Evolutionary conservation across 345 rosid species (phyloP).

Genomic region (Cochlearia excelsa): DNA sequence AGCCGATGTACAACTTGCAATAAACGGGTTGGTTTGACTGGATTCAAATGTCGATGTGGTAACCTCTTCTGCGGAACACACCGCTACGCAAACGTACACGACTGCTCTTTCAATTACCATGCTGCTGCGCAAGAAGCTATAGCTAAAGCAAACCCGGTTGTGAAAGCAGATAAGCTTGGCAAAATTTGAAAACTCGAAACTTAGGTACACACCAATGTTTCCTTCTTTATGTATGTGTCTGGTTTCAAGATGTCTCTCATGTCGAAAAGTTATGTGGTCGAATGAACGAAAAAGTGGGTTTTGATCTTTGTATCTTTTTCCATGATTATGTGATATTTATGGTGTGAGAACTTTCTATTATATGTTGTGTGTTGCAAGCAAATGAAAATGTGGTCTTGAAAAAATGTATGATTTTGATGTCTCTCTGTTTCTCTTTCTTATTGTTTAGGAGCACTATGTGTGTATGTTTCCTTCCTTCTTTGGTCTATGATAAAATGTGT

Average conservation of each 20-base stretch:
- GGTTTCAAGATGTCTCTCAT: slow-evolving; percentile 28
- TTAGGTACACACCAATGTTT: slow-evolving; percentile 8
- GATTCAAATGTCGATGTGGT: no score
- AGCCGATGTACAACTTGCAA: slow-evolving; percentile 68
- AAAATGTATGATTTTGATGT: no score
- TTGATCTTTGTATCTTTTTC: slow-evolving; percentile 19
- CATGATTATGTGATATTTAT: slow-evolving; percentile 25
- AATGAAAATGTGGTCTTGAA: no score
- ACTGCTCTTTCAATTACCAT: slow-evolving; percentile 16
- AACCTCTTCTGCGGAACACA: no score
- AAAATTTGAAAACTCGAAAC: slow-evolving; percentile 47
- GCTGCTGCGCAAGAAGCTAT: slow-evolving; percentile 79
- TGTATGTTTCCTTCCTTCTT: no score
- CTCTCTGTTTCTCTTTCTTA: no score
- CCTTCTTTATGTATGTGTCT: slow-evolving; percentile 26
- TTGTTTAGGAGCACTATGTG: no score
- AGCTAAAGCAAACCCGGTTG: slow-evolving; percentile 81
- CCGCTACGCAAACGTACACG: no score
- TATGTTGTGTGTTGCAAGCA: slow-evolving; percentile 10
- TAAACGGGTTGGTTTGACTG: slow-evolving; percentile 63
- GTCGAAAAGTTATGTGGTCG: slow-evolving; percentile 26
- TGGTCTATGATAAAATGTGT: no score
- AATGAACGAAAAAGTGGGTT: slow-evolving; percentile 6
- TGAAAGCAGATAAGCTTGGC: slow-evolving; percentile 90
- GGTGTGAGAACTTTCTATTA: slow-evolving; percentile 29